Evolutionary conservation across 116 monocot species (phyloP).

Genomic region (Iris pallida): DNA sequence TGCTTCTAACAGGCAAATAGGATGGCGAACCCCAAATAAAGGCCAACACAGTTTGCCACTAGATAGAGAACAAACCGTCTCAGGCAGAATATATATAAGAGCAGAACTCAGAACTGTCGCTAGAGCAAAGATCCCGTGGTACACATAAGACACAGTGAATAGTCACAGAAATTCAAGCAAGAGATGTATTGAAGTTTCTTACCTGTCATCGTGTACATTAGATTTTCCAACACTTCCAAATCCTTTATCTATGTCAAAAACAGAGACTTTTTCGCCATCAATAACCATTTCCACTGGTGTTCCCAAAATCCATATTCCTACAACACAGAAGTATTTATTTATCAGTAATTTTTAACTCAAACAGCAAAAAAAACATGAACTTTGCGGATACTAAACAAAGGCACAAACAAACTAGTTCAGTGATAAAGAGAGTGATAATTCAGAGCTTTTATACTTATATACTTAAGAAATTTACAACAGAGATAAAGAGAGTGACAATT

Average conservation of each 20-base stretch:
- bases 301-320: constrained; percentile 99
- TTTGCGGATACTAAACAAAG: no score
- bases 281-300: constrained; percentile 71
- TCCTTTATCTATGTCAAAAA: constrained; percentile 93
- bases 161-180: not conserved
- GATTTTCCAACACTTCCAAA: constrained; percentile 99
- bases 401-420: no score
- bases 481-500: no score
- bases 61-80: constrained; percentile 60
- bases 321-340: constrained; percentile 15
- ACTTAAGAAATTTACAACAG: no score
- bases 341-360: not conserved
- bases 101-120: constrained; percentile 89
- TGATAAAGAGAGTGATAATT: no score
- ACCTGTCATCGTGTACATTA: constrained; percentile 99
- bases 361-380: no score
- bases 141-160: not conserved
- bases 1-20: no score
- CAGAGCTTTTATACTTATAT: no score
- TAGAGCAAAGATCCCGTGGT: constrained; percentile 77
- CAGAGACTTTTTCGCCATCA: constrained; percentile 81
- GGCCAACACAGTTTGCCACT: not conserved
- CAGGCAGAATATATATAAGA: constrained; percentile 79
- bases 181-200: not conserved
- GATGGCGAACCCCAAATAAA: no score